Evolutionary conservation across 2,329 filamentous ascomycete species (phyloP).

Genomic region (Myriosclerotinia duriaeana): DNA sequence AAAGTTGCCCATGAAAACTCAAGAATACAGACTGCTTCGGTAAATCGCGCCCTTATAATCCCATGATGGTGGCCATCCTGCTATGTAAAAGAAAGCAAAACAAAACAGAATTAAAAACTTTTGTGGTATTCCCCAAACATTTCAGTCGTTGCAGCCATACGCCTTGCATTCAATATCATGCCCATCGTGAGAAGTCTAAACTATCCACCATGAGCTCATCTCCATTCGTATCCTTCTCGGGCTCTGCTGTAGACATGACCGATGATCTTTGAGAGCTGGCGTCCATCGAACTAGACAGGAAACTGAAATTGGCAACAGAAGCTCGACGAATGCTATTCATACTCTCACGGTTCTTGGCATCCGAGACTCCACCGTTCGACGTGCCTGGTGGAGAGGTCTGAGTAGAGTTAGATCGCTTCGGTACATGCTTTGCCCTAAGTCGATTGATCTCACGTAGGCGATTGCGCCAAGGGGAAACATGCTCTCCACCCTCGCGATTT

Average conservation of each 20-base stretch:
- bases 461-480: constrained; percentile 86
- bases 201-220: constrained; percentile 39
- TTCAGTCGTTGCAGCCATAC: constrained; percentile 9
- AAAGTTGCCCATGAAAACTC: neutral
- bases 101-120: constrained; percentile 27
- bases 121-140: constrained; percentile 35
- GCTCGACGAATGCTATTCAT: constrained; percentile 59
- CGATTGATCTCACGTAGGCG: constrained; percentile 81
- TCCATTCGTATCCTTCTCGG: constrained; percentile 45
- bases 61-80: neutral
- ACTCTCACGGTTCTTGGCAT: constrained; percentile 55
- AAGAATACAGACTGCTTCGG: neutral
- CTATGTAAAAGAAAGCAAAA: neutral
- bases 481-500: constrained; percentile 71
- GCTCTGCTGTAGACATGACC: constrained; percentile 56
- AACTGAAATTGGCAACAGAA: constrained; percentile 67
- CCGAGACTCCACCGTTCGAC: constrained; percentile 32
- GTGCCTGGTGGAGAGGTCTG: constrained; percentile 39
- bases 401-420: constrained; percentile 43
- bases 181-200: constrained; percentile 42
- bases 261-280: constrained; percentile 58
- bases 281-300: constrained; percentile 59
- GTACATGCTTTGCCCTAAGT: constrained; percentile 67
- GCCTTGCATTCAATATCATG: constrained; percentile 29
- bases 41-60: neutral